A percentile compares a stretch with the other conserved stretches of the same genome.
Conservation (phyloP, 2,329 filamentous ascomycete genomes). For the Cercospora nicotianae region DNA sequence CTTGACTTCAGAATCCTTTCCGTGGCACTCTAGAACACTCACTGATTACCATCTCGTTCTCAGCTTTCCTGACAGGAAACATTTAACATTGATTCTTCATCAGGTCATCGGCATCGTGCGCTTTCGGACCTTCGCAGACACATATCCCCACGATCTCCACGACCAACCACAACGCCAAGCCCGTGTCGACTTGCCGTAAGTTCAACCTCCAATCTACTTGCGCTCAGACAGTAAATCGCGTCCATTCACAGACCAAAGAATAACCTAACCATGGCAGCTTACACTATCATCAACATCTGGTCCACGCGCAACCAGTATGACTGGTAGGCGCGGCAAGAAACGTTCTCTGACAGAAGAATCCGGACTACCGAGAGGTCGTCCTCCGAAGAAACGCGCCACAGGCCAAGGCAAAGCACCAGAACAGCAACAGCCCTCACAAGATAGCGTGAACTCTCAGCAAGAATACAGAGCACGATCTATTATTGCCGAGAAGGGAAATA, state of each 20-base stretch:
- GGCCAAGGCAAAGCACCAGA: neutral
- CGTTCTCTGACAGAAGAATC: constrained; percentile 6
- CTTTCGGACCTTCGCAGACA: neutral
- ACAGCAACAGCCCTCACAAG: too few species aligned
- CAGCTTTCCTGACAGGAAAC: neutral
- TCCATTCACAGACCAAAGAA: neutral
- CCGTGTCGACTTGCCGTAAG: neutral
- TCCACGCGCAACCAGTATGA: constrained; percentile 10
- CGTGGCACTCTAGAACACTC: neutral
- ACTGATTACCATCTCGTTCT: neutral
- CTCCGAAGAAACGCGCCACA: constrained; percentile 12
- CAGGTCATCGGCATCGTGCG: neutral
- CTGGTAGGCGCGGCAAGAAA: constrained; percentile 12
- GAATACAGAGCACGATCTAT: constrained; percentile 36
- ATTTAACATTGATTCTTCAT: neutral
- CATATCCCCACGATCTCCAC: neutral
- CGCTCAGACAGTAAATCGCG: neutral
- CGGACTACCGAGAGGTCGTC: constrained; percentile 6
- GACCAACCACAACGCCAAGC: neutral
- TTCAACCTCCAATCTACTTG: neutral
- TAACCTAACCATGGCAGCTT: constrained; percentile 5
- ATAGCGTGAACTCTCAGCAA: constrained; percentile 29
- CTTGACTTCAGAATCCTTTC: neutral
- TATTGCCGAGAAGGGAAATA: constrained; percentile 36
- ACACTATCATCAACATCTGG: neutral